Conservation (phyloP, 169 alveolate genomes). For the Plasmodium vinckei region DNA sequence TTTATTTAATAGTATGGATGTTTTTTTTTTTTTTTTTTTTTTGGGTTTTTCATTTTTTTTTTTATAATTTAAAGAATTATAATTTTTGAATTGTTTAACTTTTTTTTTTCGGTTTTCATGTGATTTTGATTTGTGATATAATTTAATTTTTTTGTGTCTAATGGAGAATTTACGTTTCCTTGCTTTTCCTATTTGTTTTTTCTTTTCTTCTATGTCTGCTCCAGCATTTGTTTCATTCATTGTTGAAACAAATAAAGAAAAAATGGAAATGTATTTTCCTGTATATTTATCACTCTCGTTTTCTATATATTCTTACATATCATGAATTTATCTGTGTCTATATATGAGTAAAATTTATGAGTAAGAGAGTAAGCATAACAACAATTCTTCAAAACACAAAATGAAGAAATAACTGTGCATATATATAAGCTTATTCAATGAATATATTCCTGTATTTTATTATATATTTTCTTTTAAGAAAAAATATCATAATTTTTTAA, state of each 20-base stretch:
- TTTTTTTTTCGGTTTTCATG: constrained; percentile 34
- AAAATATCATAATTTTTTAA: no score
- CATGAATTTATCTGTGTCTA: no score
- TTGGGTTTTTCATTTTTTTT: constrained; percentile 12
- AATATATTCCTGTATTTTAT: no score
- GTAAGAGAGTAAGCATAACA: no score
- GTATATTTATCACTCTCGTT: no score
- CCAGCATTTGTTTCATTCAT: constrained; percentile 14
- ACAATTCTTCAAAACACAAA: no score
- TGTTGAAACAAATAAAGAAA: not conserved
- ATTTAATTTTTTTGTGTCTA: constrained; percentile 31
- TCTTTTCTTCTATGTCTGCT: constrained; percentile 9
- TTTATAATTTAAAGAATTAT: constrained; percentile 11
- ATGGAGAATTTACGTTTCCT: constrained; percentile 4
- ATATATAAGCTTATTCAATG: no score
- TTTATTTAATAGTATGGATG: not conserved
- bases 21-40: constrained; percentile 1
- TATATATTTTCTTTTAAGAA: no score
- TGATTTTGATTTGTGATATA: constrained; percentile 9
- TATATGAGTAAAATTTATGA: no score
- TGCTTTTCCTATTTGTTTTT: not conserved
- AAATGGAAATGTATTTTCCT: not conserved
- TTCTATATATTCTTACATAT: no score
- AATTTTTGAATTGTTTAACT: constrained; percentile 7
- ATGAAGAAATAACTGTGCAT: no score